Evolutionary conservation across 1,284 basidiomycete genomes (phyloP), one percentile per base, ranked within the genome.

Genomic region (Tilletia setariae): DNA sequence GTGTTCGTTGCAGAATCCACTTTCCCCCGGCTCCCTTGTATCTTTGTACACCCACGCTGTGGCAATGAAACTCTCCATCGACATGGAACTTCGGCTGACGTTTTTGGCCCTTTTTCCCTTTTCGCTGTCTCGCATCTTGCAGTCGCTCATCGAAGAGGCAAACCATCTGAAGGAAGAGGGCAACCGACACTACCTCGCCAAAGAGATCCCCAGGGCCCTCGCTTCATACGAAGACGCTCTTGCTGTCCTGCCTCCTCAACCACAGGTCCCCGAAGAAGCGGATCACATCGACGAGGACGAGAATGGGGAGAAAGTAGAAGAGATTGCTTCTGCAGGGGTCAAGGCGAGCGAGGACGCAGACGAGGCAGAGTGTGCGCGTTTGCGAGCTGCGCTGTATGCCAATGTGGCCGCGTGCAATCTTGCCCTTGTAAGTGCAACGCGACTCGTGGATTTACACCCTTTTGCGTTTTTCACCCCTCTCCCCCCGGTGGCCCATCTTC

Each of bases 321-420:
- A 23, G 25, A 25, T 43, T 21, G 56, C 32, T 19, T 61, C 56
- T 40, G 16, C 49, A 4, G 46, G 30, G 43, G 64, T 42, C 21
- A 19, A 16, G 19, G 61, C 40, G 25, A 19, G 19, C 42, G n/a
- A 53, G n/a, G 28, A 23, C 21, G 43, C 53, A 59, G 40, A 43
- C 44, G 9, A 56, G 66, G 32, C 65, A n/a, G 62, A 74, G 59
- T 62, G 72, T 19, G 68, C 69, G 19, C 49, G 63, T 40, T 68
- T 76, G 42, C 69, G 75, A 2, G 70, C 73, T 7, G 67, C 72
- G 47, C 67, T 93, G 69, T 87, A 91, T 75, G 88, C 90, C 44
- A 94, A 94, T 76, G 88, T 93, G 44, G 91, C 87, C 1, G 92
- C 92, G 67, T 92, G 90, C 75, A 85, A 89, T 78, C 85, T 90